These are phyloP conservation scores for Blastocystis sp. DNA, from an alignment of 352 stramenopile species.

Conservation along the genomic window DNA sequence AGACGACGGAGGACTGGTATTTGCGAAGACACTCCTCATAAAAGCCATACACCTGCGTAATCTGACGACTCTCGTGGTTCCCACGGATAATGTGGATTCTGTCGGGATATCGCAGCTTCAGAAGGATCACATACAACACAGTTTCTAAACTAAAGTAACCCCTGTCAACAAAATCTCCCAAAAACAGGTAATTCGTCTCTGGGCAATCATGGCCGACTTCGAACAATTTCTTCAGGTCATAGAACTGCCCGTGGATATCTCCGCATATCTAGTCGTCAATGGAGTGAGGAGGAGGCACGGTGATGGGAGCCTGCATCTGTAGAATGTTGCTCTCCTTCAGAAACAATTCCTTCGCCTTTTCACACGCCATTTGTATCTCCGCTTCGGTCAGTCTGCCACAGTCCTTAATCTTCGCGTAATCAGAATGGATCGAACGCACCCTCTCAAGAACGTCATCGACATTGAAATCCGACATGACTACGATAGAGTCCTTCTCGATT, in stretches of 20 bases:
- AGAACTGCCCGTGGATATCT: constrained; percentile 99
- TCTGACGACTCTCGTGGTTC: constrained; percentile 97
- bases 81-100: constrained; percentile 96
- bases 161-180: constrained; percentile 99
- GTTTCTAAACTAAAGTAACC: constrained; percentile 99
- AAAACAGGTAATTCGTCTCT: constrained; percentile 99
- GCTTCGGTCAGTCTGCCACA: constrained; percentile 82
- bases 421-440: neutral
- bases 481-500: too few species aligned
- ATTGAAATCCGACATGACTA: constrained; percentile 61
- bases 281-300: constrained; percentile 76
- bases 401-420: constrained; percentile 23
- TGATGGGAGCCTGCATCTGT: constrained; percentile 94
- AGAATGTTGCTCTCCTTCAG: constrained; percentile 98
- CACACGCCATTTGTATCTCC: constrained; percentile 83
- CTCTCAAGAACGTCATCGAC: constrained; percentile 22
- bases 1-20: constrained; percentile 82
- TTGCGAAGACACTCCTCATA: constrained; percentile 73
- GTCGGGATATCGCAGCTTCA: constrained; percentile 98
- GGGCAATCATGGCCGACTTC: constrained; percentile 91
- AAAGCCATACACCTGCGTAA: constrained; percentile 83
- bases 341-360: constrained; percentile 95
- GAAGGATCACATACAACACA: constrained; percentile 90
- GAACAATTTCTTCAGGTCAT: constrained; percentile 95
- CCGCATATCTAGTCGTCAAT: constrained; percentile 88